Base-by-base conservation (phyloP, 805 yeast genomes). In the Trichomonascus vanleenenianus region DNA sequence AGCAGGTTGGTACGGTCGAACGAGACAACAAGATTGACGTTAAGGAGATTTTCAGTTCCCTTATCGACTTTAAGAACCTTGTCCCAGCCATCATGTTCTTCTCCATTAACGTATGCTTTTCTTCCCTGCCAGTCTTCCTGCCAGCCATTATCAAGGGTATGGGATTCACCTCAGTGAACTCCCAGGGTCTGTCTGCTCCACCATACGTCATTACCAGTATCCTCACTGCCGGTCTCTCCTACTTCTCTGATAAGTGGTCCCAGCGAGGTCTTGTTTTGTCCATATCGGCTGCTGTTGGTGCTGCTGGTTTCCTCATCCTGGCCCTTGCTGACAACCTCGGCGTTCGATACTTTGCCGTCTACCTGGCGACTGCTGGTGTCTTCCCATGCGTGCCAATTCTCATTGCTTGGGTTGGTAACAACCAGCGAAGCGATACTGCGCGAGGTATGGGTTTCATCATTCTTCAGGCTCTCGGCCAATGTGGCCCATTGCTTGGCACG, bases 111-210 rank as follows among this genome's bases (percentile, higher is more conserved):
- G 42, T 40, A 3, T 27, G 32, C 9, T 56, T 55, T 42, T 51
- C 59, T 9, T 72, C 75, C 50, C 71, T 72, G 30, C 71, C 76
- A 10, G 71, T 71, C 48, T 72, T 69, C 54, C 64, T 72, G 61
- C 76, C 76, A 2, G 61, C 72, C 3, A 71, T 72, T 34, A 67
- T 72, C 16, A 55, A 63, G 36, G 71, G 73, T 11, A 64, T 72
- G 55, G 68, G 71, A 18, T 72, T 68, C 49, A 49, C 55, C 44
- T 56, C 66, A 31, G 66, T 71, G 27, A 61, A 65, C 31, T 70
- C 76, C 3, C 69, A 71, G 47, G 68, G 70, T 44, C 60, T 72
- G 45, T 67, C 75, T 16, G 74, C 74, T 12, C 77, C 76, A 19
- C 75, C 76, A 6, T 72, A 57, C 35, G 39, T 56, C 18, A 14